Percentiles rank a stretch among this genome's conserved stretches.
Conservation (phyloP, 805 yeast genomes). For the Cyberlindnera bimundalis region DNA sequence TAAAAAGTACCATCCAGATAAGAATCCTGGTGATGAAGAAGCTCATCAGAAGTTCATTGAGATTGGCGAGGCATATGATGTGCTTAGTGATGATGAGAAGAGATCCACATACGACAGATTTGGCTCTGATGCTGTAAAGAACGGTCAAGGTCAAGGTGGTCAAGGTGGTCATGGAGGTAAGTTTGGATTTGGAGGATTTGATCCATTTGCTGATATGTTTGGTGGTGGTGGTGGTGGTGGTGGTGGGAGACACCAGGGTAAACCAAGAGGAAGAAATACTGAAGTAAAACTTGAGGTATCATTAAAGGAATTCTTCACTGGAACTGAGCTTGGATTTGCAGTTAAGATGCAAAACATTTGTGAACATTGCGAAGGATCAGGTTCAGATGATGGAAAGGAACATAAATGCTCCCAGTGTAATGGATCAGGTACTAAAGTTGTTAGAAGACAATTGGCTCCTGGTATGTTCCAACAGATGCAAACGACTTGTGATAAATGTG, state of each 20-base stretch:
- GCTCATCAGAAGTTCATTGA: conserved; percentile 87
- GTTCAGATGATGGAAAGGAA: conserved; percentile 73
- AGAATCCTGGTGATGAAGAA: conserved; percentile 76
- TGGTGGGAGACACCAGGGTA: conserved; percentile 34
- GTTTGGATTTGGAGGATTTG: conserved; percentile 48
- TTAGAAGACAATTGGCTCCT: conserved; percentile 77
- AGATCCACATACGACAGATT: conserved; percentile 64
- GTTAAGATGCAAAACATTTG: conserved; percentile 75
- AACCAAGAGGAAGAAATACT: conserved; percentile 60
- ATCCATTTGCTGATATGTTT: conserved; percentile 63
- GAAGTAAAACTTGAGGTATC: conserved; percentile 53
- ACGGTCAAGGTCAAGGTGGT: conserved; percentile 51
- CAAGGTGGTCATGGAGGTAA: conserved; percentile 40
- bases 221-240: conserved; percentile 43
- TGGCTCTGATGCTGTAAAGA: conserved; percentile 73
- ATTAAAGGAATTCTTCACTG: conserved; percentile 66
- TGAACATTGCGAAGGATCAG: conserved; percentile 75
- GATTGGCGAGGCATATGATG: conserved; percentile 91
- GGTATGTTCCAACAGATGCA: conserved; percentile 88
- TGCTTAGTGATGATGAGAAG: conserved; percentile 69
- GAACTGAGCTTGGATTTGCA: conserved; percentile 57
- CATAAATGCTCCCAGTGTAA: conserved; percentile 65
- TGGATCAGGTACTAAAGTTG: conserved; percentile 69
- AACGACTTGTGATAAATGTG: conserved; percentile 73
- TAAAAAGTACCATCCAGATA: conserved; percentile 92